Base-by-base conservation (phyloP, 768 basidiomycete species). In the Hericium rajendrae region DNA sequence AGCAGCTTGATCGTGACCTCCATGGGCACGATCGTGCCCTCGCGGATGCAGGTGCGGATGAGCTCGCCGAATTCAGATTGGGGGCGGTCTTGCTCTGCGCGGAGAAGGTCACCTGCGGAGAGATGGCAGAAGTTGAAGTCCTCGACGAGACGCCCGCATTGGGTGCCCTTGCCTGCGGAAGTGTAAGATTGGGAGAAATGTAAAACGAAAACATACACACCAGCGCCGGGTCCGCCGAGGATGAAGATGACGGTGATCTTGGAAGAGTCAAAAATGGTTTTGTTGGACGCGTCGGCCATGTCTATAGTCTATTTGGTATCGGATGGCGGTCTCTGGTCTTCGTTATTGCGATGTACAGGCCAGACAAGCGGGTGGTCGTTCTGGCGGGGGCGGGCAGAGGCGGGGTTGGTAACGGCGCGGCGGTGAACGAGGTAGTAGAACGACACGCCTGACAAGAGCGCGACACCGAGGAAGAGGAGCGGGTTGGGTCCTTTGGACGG, bases 171-270 rank as follows among this genome's bases (percentile, higher is more conserved):
- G 58, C 94, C 94, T 94, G 62, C 9, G 41, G 28, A 53, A 18
- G 46, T 52, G 37, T 55, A 51, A 55, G 38, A 57, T 28, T 51
- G 20, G n/a, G 39, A 56, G 49, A 56, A 51, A 59, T 54, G 12
- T 26, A n/a, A 57, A 37, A 18, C 32, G 58, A 46, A 18, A 53
- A 57, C 9, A n/a, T 18, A 53, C 69, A 62, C 60, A 86, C 94
- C 94, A 65, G 94, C 94, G 53, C 97, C 97, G 18, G 97, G 97
- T 0, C 97, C 97, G 39, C 97, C 97, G 13, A 99, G 85, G 24
- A 98, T 94, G 66, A 90, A 99, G 66, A 98, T 77, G 57, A 99
- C 94, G 16, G 81, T 85, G 65, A 97, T 86, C 61, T 90, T 85
- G 50, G 69, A 67, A 37, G 74, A 70, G 69, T 91, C 83, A 65